Evolutionary conservation across 108 stramenopile species (phyloP), one percentile per base, ranked within the genome.

Genomic region (Cyclotella sp.): DNA sequence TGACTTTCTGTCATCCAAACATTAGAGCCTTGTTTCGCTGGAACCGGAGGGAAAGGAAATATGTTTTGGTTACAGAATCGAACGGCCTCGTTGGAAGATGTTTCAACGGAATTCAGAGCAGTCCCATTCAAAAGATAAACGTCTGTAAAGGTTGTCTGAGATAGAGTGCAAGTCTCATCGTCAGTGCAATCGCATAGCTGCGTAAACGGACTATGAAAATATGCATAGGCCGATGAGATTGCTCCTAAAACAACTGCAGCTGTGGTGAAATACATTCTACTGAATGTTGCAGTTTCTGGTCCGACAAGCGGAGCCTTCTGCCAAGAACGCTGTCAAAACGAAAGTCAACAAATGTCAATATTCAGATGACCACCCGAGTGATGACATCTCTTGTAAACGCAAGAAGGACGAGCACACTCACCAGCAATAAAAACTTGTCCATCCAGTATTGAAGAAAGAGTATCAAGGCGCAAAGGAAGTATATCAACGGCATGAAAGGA

Each of bases 351-450:
- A 1, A 13, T 13, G 57, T 14, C 3, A 7, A 21, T 28, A 28
- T 28, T 27, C 1, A 21, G 6, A 5, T 27, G 34, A 53, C 12
- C 30, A 53, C 61, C 6, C 2, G 44, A 46, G 21, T 52, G 3
- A 69, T n/a, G n/a, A n/a, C n/a, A n/a, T n/a, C n/a, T n/a, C n/a
- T n/a, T n/a, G n/a, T n/a, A n/a, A n/a, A n/a, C n/a, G n/a, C n/a
- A n/a, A n/a, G n/a, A n/a, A n/a, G n/a, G n/a, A n/a, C n/a, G 69
- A 27, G 3, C 19, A 28, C 19, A 61, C 83, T 75, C 53, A 84
- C 83, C 73, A 90, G 71, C 4, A 93, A 66, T 22, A 87, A 88
- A 47, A 87, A 92, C 51, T 87, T 87, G 46, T 89, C 88, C 63
- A 78, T 74, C 75, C 61, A 87, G 53, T 90, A 90, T 53, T 90